A percentile compares a stretch with the other conserved stretches of the same genome.
phyloP scores from a whole-genome alignment of 129 eudicot species.

The Tanacetum coccineum region DNA sequence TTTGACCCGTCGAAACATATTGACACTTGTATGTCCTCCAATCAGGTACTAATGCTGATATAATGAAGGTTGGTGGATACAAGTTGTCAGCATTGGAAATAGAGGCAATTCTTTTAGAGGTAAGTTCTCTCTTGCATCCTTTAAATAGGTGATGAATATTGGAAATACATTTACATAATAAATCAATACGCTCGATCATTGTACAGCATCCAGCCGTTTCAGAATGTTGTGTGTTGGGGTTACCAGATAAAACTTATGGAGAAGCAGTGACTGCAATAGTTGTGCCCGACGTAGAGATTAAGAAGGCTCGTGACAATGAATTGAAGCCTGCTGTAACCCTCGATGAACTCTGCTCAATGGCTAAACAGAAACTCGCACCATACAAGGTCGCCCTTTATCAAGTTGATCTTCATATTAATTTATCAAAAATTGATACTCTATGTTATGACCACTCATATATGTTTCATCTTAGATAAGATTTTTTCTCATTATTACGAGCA shows the following conservation, averaged over 20 bases:
- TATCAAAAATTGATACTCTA: no score
- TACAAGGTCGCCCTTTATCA: conserved; percentile 56
- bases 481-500: background rate
- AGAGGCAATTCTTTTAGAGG: no score
- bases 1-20: background rate
- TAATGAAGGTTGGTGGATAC: no score
- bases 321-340: conserved; percentile 66
- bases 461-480: background rate
- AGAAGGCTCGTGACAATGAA: conserved; percentile 50
- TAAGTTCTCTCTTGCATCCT: no score
- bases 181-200: no score
- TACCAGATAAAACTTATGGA: conserved; percentile 81
- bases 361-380: conserved; percentile 91
- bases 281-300: conserved; percentile 58
- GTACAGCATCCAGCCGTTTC: no score
- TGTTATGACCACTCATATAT: no score
- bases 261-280: conserved; percentile 86
- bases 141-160: no score
- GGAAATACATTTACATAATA: no score
- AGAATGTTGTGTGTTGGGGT: conserved; percentile 73
- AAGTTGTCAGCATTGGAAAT: no score
- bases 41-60: no score
- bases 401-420: background rate
- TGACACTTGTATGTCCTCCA: no score
- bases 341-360: conserved; percentile 76